phyloP scores from a whole-genome alignment of 2,329 filamentous ascomycete genomes.

The Fusarium setosum region DNA sequence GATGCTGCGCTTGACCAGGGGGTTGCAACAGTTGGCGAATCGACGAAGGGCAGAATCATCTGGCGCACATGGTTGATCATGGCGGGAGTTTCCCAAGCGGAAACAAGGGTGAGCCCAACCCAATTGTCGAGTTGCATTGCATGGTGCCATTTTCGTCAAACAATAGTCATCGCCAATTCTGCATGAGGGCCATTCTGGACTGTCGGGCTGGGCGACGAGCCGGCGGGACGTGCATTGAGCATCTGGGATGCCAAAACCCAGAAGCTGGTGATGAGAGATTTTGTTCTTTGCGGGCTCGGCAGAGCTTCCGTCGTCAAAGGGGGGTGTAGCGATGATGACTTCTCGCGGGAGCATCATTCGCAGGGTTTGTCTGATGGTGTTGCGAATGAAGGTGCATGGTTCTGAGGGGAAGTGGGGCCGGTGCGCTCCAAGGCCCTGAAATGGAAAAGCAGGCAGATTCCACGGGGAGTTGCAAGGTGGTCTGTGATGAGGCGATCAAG shows the following conservation, averaged over 20 bases:
- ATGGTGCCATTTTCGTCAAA: neutral
- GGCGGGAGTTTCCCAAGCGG: neutral
- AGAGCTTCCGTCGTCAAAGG: neutral
- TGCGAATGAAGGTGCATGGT: neutral
- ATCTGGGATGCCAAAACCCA: neutral
- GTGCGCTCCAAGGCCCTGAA: neutral
- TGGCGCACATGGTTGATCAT: neutral
- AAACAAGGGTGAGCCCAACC: neutral
- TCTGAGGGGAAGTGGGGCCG: conserved; percentile 25
- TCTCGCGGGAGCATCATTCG: neutral
- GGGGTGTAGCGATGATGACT: neutral
- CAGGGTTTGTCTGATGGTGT: neutral
- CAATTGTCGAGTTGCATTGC: neutral
- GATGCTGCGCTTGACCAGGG: conserved; percentile 6
- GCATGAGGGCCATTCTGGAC: neutral
- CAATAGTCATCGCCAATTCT: neutral
- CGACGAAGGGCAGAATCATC: neutral
- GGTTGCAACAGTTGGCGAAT: conserved; percentile 5
- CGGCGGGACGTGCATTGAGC: conserved; percentile 6
- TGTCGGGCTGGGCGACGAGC: conserved; percentile 5
- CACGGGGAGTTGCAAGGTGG: conserved; percentile 31
- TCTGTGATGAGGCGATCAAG: conserved; percentile 22
- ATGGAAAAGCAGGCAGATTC: neutral
- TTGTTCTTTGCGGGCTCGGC: neutral
- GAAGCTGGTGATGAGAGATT: conserved; percentile 2